Evolutionary conservation across 2,329 filamentous ascomycete genomes (phyloP).

Genomic region (Xylariales sp.): DNA sequence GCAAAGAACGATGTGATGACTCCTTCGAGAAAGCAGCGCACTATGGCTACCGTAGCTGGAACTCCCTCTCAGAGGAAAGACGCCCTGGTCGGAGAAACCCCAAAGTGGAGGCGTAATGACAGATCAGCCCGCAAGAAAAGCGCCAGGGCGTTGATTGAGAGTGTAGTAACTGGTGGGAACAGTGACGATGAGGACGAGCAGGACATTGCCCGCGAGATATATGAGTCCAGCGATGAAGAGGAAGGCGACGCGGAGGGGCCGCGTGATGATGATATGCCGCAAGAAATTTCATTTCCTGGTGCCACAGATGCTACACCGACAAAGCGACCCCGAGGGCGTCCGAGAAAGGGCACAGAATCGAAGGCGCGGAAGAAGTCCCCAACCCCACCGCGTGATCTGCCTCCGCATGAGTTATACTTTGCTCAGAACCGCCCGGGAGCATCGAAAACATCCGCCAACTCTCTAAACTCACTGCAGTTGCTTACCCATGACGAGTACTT

Average conservation of each 20-base stretch:
- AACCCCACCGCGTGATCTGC: slow-evolving; percentile 75
- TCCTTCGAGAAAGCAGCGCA: background rate
- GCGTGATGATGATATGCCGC: slow-evolving; percentile 13
- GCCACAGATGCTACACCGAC: slow-evolving; percentile 35
- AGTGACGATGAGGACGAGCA: slow-evolving; percentile 75
- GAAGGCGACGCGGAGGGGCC: slow-evolving; percentile 21
- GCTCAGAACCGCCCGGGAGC: slow-evolving; percentile 82
- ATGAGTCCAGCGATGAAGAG: slow-evolving; percentile 18
- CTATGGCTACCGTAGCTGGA: slow-evolving; percentile 3
- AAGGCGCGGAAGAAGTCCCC: slow-evolving; percentile 59
- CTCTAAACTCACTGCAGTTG: slow-evolving; percentile 66
- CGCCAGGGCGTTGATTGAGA: slow-evolving; percentile 38
- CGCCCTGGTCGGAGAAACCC: slow-evolving; percentile 42
- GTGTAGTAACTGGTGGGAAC: slow-evolving; percentile 56
- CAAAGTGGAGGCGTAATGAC: slow-evolving; percentile 66
- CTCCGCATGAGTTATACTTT: slow-evolving; percentile 89
- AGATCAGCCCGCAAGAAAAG: slow-evolving; percentile 54
- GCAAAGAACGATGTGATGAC: background rate
- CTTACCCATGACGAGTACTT: slow-evolving; percentile 94
- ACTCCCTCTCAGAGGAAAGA: slow-evolving; percentile 19
- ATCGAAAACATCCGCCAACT: slow-evolving; percentile 83
- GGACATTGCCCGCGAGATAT: slow-evolving; percentile 58
- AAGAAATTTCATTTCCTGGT: background rate
- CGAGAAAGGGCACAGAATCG: slow-evolving; percentile 30
- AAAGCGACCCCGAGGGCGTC: slow-evolving; percentile 44